These are phyloP conservation scores for Geotrichum cucujoidarum DNA, from an alignment of 1,139 yeast species.

Conservation along the genomic window DNA sequence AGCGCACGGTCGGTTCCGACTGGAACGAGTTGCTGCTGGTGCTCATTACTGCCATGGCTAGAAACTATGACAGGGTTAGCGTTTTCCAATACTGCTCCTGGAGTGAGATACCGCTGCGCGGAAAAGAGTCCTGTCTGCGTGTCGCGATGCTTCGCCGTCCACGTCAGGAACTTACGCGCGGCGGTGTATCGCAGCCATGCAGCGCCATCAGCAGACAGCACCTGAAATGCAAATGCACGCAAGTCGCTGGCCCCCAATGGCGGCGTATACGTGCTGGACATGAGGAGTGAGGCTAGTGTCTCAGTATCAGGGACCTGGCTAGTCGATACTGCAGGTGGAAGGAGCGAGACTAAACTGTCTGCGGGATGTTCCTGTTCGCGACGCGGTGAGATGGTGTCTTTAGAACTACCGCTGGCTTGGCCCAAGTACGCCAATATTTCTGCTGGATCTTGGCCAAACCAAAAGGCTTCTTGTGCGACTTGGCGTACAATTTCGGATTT, in stretches of 20 bases:
- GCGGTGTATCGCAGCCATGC: slow-evolving; percentile 32
- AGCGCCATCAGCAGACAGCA: slow-evolving; percentile 32
- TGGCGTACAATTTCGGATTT: slow-evolving; percentile 26
- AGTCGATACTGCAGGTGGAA: slow-evolving; percentile 28
- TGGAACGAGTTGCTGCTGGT: not conserved
- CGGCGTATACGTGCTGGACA: slow-evolving; percentile 29
- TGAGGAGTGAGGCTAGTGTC: slow-evolving; percentile 30
- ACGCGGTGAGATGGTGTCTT: not conserved
- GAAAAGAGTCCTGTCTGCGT: slow-evolving; percentile 9
- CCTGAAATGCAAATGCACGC: slow-evolving; percentile 22
- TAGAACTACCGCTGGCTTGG: not conserved
- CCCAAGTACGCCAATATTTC: slow-evolving; percentile 24
- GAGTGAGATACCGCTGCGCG: not conserved
- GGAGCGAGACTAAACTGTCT: slow-evolving; percentile 9
- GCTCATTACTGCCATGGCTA: too few species aligned
- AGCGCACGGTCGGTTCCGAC: not conserved
- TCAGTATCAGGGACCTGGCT: slow-evolving; percentile 26
- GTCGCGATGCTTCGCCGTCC: slow-evolving; percentile 23
- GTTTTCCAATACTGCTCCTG: not conserved
- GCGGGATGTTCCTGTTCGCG: not conserved
- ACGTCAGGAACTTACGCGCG: slow-evolving; percentile 29
- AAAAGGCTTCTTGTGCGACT: slow-evolving; percentile 26
- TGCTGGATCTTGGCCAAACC: slow-evolving; percentile 27
- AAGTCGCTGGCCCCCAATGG: slow-evolving; percentile 26
- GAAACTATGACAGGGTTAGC: too few species aligned